These are phyloP conservation scores for Cymbidium sinense DNA, from an alignment of 106 monocot genomes.

Conservation along the genomic window DNA sequence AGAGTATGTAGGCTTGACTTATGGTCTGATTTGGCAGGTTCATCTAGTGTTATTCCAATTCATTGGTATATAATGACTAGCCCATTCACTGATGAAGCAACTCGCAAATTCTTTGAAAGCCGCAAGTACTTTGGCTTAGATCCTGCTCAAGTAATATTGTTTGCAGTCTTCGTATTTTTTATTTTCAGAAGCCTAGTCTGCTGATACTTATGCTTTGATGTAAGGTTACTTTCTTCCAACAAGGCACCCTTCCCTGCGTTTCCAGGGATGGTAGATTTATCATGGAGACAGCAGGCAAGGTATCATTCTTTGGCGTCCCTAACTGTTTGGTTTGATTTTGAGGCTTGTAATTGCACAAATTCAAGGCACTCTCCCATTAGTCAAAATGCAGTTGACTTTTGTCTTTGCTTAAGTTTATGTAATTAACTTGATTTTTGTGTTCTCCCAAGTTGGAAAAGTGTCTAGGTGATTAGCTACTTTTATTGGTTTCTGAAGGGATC, in stretches of 20 bases:
- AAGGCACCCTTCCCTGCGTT: slow-evolving; percentile 95
- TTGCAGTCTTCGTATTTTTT: not conserved
- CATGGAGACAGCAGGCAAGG: slow-evolving; percentile 87
- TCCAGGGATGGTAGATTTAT: slow-evolving; percentile 92
- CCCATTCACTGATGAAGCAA: slow-evolving; percentile 90
- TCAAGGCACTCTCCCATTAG: not conserved
- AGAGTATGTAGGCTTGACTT: not conserved
- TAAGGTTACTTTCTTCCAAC: slow-evolving; percentile 95
- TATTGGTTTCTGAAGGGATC: not conserved
- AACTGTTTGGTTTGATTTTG: not conserved
- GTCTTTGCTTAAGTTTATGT: not conserved
- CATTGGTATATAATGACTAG: slow-evolving; percentile 99
- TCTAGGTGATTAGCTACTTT: not conserved
- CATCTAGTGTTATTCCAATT: slow-evolving; percentile 48
- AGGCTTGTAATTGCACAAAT: not conserved
- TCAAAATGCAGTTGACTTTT: not conserved
- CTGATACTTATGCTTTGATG: slow-evolving; percentile 17
- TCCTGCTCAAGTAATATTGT: slow-evolving; percentile 65
- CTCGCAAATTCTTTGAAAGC: slow-evolving; percentile 84
- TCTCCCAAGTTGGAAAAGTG: not conserved
- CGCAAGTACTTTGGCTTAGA: slow-evolving; percentile 96
- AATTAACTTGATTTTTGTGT: not conserved
- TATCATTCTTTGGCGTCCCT: slow-evolving; percentile 13
- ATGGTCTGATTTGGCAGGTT: slow-evolving; percentile 13
- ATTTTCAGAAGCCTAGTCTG: not conserved